These are phyloP conservation scores for Penicillium sp. DNA, from an alignment of 2,329 filamentous ascomycete genomes.

Conservation along the genomic window DNA sequence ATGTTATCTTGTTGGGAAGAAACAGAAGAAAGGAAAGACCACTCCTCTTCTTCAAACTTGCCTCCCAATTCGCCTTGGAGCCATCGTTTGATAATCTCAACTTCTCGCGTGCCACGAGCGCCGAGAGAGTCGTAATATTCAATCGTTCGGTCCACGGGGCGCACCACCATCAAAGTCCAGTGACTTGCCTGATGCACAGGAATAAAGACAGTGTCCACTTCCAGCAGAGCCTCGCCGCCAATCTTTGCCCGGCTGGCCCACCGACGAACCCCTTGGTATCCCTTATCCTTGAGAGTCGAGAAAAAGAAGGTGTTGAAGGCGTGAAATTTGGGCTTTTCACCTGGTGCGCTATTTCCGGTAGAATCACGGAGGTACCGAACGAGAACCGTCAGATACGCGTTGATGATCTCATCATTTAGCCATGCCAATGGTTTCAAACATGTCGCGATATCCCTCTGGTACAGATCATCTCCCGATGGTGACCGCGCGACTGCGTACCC, in stretches of 20 bases:
- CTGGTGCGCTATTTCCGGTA: constrained; percentile 29
- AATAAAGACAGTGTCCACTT: constrained; percentile 44
- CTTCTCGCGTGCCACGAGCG: constrained; percentile 25
- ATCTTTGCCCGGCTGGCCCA: constrained; percentile 46
- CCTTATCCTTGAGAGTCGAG: constrained; percentile 37
- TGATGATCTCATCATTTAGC: constrained; percentile 45
- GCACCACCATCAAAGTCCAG: constrained; percentile 45
- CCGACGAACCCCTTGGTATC: constrained; percentile 35
- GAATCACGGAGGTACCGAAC: constrained; percentile 33
- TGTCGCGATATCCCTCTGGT: constrained; percentile 31
- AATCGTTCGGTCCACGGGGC: constrained; percentile 38
- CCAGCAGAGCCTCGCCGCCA: constrained; percentile 38
- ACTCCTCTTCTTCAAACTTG: constrained; percentile 39
- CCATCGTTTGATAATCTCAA: constrained; percentile 37
- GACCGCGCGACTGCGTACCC: constrained; percentile 27
- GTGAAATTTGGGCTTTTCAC: constrained; percentile 36
- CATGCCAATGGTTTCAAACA: constrained; percentile 34
- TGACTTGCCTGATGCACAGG: constrained; percentile 43
- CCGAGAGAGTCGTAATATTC: constrained; percentile 46
- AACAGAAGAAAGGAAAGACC: constrained; percentile 34
- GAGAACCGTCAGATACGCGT: constrained; percentile 40
- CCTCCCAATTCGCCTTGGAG: constrained; percentile 38
- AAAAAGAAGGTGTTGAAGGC: constrained; percentile 44
- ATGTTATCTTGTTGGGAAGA: constrained; percentile 44
- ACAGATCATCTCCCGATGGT: constrained; percentile 32